These are phyloP conservation scores for Mrakiaceae sp. DNA, from an alignment of 1,284 basidiomycete species.

Conservation along the genomic window DNA sequence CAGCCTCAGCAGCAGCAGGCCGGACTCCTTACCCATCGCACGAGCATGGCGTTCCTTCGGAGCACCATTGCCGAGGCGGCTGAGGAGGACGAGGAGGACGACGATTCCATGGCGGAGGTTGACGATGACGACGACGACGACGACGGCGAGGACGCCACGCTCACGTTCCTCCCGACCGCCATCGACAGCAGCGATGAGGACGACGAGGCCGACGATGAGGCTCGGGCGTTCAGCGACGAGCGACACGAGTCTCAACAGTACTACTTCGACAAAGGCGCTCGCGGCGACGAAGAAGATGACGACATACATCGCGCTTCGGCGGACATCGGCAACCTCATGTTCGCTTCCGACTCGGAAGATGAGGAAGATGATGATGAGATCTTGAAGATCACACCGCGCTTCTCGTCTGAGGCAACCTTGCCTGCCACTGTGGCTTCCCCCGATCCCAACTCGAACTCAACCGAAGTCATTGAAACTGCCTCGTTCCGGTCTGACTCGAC, in stretches of 20 bases:
- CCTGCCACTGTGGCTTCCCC: background rate
- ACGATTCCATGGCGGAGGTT: background rate
- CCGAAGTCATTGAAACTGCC: background rate
- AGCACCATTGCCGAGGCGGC: constrained; percentile 9
- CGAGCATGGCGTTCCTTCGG: constrained; percentile 14
- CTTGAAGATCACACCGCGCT: constrained; percentile 4
- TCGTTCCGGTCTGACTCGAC: background rate
- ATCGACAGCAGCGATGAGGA: constrained; percentile 3
- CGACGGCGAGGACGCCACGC: background rate
- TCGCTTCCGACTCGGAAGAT: constrained; percentile 3
- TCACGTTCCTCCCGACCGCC: background rate
- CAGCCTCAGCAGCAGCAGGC: background rate
- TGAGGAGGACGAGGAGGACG: background rate
- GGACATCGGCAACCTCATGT: background rate
- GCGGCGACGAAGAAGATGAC: background rate
- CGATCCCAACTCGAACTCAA: background rate
- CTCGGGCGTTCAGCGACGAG: background rate
- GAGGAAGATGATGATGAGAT: constrained; percentile 7
- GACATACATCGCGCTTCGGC: background rate
- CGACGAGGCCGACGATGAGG: background rate
- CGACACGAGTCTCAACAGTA: background rate
- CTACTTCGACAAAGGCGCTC: background rate
- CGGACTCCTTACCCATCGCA: constrained; percentile 4
- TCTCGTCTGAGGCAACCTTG: background rate
- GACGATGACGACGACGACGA: constrained; percentile 3